A percentile compares a stretch with the other conserved stretches of the same genome.
Evolutionary conservation across 306 rosid genomes (phyloP).

Genomic region (Potentilla sterilis): DNA sequence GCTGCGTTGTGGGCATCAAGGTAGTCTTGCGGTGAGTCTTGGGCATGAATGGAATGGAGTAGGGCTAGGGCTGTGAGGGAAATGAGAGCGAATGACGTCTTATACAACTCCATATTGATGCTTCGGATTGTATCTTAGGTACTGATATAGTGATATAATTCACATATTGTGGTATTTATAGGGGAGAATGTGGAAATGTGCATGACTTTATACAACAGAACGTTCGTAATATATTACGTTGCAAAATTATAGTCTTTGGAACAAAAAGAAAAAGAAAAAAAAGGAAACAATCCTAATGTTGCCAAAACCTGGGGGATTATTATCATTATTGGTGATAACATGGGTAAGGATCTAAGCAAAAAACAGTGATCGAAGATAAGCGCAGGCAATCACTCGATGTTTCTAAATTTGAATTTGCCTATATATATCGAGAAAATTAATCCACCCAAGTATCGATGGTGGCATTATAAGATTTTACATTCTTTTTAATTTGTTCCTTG

Average conservation of each 20-base stretch:
- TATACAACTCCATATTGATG: not conserved
- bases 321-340: no score
- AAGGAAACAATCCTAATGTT: not conserved
- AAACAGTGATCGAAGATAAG: no score
- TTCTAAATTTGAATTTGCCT: no score
- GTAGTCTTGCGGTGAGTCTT: constrained; percentile 33
- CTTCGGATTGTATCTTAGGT: not conserved
- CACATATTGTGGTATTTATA: not conserved
- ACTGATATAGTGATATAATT: no score
- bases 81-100: not conserved
- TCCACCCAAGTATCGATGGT: no score
- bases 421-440: no score
- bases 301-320: not conserved
- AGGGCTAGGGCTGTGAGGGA: not conserved
- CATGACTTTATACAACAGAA: not conserved
- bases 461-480: no score
- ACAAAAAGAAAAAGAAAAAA: not conserved
- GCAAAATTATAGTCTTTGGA: not conserved
- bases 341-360: not conserved
- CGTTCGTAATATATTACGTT: not conserved
- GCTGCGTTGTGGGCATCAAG: constrained; percentile 38
- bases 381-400: no score
- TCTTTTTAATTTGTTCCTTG: no score
- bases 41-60: constrained; percentile 11
- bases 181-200: not conserved